Conservation (phyloP, 129 eudicot species). For the Heracleum sosnowskyi region DNA sequence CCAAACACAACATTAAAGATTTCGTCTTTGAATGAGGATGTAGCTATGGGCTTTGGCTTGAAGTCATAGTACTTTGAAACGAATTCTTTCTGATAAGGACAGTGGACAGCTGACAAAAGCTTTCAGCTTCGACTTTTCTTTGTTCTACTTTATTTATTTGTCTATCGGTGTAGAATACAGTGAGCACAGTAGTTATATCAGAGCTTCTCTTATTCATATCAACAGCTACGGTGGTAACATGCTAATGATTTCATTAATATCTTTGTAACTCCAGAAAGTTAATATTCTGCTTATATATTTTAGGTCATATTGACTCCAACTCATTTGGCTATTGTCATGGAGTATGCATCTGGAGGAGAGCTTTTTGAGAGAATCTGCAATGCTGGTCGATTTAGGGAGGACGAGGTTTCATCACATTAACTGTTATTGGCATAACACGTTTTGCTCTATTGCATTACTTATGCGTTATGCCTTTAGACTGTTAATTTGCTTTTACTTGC, state of each 20-base stretch:
- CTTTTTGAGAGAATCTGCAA: conserved; percentile 53
- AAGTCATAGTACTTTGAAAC: background rate
- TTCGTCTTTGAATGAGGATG: background rate
- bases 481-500: conserved; percentile 12
- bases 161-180: background rate
- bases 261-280: background rate
- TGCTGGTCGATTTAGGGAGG: conserved; percentile 56
- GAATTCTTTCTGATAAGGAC: background rate
- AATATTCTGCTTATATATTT: background rate
- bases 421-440: background rate
- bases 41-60: background rate
- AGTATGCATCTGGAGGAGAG: conserved; percentile 69
- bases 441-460: background rate
- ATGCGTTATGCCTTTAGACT: background rate
- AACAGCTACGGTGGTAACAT: background rate
- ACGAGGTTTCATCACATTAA: conserved; percentile 33
- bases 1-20: no score
- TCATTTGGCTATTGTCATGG: conserved; percentile 64
- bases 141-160: background rate
- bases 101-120: background rate
- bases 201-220: background rate
- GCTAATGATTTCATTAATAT: background rate
- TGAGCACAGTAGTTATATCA: background rate
- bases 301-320: conserved; percentile 61
- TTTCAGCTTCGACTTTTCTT: background rate